Conservation (phyloP, 75 land plant genomes). For the Pseudotsuga menziesii region DNA sequence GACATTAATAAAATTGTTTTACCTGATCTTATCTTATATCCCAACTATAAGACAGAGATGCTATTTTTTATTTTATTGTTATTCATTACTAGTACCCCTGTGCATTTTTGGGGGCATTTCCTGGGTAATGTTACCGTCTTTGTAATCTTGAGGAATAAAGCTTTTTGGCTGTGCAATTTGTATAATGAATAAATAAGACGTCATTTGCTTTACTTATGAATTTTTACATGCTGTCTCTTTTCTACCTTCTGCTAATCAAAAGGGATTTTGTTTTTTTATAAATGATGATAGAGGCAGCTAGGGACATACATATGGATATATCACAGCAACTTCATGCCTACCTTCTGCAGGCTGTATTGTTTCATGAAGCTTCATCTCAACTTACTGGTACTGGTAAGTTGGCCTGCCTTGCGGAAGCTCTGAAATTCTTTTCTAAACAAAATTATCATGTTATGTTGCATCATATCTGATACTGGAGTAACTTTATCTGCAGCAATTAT, state of each 20-base stretch:
- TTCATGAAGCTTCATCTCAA: constrained; percentile 39
- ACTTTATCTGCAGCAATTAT: background rate
- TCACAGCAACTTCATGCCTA: constrained; percentile 27
- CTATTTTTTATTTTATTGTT: too few relatives aligned
- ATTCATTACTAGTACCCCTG: too few relatives aligned
- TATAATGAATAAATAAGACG: too few relatives aligned
- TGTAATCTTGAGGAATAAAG: too few relatives aligned
- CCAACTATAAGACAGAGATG: too few relatives aligned
- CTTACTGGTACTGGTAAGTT: constrained; percentile 26
- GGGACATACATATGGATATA: constrained; percentile 44
- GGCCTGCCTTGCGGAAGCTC: background rate
- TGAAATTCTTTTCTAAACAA: background rate
- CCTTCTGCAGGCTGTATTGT: constrained; percentile 56
- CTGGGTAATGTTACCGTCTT: too few relatives aligned
- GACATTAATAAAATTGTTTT: too few relatives aligned
- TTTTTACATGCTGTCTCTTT: too few relatives aligned
- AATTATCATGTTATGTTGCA: background rate
- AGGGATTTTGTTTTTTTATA: background rate
- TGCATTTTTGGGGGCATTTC: too few relatives aligned
- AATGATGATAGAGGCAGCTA: constrained; percentile 35
- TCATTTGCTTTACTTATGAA: too few relatives aligned
- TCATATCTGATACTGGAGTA: background rate
- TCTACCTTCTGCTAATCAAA: background rate
- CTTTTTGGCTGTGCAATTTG: too few relatives aligned
- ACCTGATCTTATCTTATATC: too few relatives aligned